Percentiles rank a stretch among this genome's conserved stretches.
phyloP scores from a whole-genome alignment of 345 rosid genomes.

The Kandelia obovata region DNA sequence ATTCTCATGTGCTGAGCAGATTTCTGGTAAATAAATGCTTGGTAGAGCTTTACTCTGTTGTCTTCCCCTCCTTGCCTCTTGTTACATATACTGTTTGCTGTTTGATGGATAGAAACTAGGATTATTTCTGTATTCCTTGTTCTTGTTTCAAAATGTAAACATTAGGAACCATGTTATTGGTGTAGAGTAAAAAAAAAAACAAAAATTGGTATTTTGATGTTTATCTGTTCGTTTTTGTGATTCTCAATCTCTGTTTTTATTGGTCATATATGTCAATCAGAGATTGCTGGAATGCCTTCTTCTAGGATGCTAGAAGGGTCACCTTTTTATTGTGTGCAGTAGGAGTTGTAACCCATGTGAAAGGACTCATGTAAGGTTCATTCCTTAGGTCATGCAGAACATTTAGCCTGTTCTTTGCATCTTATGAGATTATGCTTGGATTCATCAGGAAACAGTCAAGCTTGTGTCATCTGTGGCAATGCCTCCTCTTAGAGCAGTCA shows the following conservation, averaged over 20 bases:
- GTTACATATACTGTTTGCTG: not conserved
- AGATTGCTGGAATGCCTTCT: not conserved
- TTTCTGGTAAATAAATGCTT: constrained; percentile 41
- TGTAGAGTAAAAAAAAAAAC: no score
- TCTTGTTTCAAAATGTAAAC: no score
- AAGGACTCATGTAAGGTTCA: not conserved
- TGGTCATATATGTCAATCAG: not conserved
- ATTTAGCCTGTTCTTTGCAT: not conserved
- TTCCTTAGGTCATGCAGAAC: not conserved
- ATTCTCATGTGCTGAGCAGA: constrained; percentile 30
- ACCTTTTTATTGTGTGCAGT: not conserved
- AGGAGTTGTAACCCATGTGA: not conserved
- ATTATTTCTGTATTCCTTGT: not conserved
- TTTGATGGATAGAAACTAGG: not conserved
- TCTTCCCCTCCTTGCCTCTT: constrained; percentile 5
- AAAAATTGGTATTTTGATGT: no score
- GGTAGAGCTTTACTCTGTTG: constrained; percentile 22
- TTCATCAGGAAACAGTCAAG: not conserved
- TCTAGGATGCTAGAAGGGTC: not conserved
- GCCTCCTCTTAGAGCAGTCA: no score
- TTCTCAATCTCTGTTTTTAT: not conserved
- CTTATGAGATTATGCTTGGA: not conserved
- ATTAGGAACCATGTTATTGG: no score
- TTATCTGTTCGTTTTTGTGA: not conserved
- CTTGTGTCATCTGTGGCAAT: not conserved